phyloP scores from a whole-genome alignment of 306 rosid genomes.

The Vigna hirtella region DNA sequence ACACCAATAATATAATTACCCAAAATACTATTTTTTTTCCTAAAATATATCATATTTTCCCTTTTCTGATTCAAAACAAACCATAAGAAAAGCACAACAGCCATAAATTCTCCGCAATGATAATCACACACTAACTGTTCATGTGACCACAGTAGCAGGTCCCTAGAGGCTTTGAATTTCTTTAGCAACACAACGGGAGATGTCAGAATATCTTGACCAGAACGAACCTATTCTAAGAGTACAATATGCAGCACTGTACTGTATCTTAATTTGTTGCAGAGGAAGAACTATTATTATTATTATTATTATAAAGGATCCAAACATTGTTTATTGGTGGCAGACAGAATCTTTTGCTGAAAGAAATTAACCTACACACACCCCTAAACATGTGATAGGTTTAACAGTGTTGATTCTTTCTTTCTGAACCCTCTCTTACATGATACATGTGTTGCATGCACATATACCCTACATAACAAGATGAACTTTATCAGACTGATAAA shows the following conservation, averaged over 20 bases:
- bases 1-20: too few species aligned
- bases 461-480: not conserved
- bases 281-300: not conserved
- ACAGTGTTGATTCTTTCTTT: slow-evolving; percentile 27
- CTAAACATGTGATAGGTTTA: slow-evolving; percentile 36
- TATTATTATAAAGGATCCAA: not conserved
- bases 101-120: slow-evolving; percentile 17
- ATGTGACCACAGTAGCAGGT: slow-evolving; percentile 39
- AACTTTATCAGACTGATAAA: too few species aligned
- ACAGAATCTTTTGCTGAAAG: slow-evolving; percentile 51
- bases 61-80: not conserved
- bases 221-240: not conserved
- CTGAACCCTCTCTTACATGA: slow-evolving; percentile 20
- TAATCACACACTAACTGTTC: slow-evolving; percentile 29
- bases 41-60: not conserved
- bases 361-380: slow-evolving; percentile 41
- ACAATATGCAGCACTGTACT: not conserved
- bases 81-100: slow-evolving; percentile 13
- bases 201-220: not conserved
- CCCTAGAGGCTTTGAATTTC: not conserved
- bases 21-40: too few species aligned
- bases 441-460: slow-evolving; percentile 30
- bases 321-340: slow-evolving; percentile 33
- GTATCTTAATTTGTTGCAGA: not conserved
- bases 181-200: not conserved